Evolutionary conservation across 2,329 filamentous ascomycete genomes (phyloP).

Genomic region (Aureobasidium lini): DNA sequence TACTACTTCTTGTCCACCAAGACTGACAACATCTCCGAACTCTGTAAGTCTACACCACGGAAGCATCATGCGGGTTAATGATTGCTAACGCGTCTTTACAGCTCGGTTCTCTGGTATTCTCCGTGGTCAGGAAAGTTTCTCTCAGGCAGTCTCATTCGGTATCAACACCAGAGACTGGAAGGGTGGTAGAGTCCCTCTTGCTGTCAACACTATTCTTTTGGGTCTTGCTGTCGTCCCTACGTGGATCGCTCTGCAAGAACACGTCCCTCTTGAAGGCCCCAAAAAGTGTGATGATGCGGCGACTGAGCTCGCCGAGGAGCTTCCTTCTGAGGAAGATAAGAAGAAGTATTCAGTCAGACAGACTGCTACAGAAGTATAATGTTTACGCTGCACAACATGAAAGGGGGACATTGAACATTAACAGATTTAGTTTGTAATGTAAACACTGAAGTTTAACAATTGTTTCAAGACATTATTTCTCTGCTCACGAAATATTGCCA

Average conservation of each 20-base stretch:
- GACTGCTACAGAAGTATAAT: neutral
- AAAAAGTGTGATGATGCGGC: slow-evolving; percentile 3
- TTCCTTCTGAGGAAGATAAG: neutral
- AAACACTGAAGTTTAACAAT: no score
- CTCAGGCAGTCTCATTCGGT: slow-evolving; percentile 38
- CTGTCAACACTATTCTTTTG: slow-evolving; percentile 31
- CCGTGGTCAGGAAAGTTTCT: slow-evolving; percentile 39
- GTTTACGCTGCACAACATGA: neutral
- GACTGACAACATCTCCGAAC: slow-evolving; percentile 50
- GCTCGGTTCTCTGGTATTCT: slow-evolving; percentile 35
- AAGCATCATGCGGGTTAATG: no score
- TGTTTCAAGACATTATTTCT: no score
- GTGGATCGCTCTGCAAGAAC: slow-evolving; percentile 26
- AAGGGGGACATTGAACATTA: no score
- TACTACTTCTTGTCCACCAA: slow-evolving; percentile 50
- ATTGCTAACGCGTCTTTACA: neutral
- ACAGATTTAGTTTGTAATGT: no score
- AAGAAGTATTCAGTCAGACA: slow-evolving; percentile 7
- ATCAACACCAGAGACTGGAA: slow-evolving; percentile 38
- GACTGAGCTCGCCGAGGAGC: neutral
- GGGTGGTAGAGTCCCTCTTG: slow-evolving; percentile 36
- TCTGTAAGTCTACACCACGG: slow-evolving; percentile 21
- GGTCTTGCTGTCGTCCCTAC: slow-evolving; percentile 24
- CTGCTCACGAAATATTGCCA: no score
- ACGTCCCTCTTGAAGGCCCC: slow-evolving; percentile 21